Evolutionary conservation across 331 rosid genomes (phyloP), one percentile per base, ranked within the genome.

Genomic region (Rhamnella rubrinervis): DNA sequence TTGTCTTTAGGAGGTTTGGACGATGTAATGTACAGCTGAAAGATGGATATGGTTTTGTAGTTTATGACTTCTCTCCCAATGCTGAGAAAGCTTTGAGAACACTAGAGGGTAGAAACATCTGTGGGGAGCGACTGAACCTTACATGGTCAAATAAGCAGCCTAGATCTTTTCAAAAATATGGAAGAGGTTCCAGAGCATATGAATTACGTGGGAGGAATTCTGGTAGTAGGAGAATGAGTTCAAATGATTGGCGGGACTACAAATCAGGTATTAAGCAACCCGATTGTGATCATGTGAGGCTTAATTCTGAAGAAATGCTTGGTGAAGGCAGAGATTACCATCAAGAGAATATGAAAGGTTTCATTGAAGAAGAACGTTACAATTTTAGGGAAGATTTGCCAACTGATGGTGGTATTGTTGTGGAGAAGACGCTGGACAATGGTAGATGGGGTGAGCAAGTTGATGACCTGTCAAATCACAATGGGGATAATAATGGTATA

Each of bases 81-180:
- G 92, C 88, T 1, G 85, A 73, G 28, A 86, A 73, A 51, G 90
- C 96, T 71, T 70, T 89, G 83, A 85, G 85, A 47, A 81, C 75
- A 71, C 75, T 86, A 44, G 75, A 71, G 70, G 90, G 90, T 63
- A 75, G 80, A 78, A 73, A 62, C 58, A 77, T 89, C 25, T 86
- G 88, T 51, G 96, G 90, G 59, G 83, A 85, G 72, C 79, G 51
- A 26, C 65, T 83, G 55, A 71, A 70, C 13, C 76, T 88, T 7
- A 67, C 83, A n/a, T 88, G 95, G 91, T 88, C 91, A 23, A 85
- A 80, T 41, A 81, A 83, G 53, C 95, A 85, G 76, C 89, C 89
- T 21, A 64, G 60, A 16, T 38, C 72, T 38, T 71, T 82, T 68
- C 75, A 37, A 53, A 70, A 75, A 61, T 57, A 75, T 70, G 68